A percentile compares a stretch with the other conserved stretches of the same genome.
These are phyloP conservation scores for Scedosporium apiospermum DNA, from an alignment of 2,329 filamentous ascomycete species.

Conservation along the genomic window DNA sequence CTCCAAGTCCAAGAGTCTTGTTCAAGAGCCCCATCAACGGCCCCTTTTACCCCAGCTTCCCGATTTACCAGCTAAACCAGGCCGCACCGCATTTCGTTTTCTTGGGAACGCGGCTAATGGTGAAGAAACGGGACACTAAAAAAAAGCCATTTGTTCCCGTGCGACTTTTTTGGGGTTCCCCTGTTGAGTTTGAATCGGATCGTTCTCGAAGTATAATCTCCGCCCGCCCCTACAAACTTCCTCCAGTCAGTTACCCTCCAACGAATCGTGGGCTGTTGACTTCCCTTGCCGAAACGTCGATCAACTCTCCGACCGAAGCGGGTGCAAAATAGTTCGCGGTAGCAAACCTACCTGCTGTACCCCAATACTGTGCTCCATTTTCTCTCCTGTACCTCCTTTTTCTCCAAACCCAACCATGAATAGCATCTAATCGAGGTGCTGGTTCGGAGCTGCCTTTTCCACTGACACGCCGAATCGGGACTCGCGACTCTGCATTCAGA, in stretches of 20 bases:
- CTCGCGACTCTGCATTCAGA: background rate
- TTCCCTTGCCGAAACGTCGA: slow-evolving; percentile 6
- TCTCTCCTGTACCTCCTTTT: background rate
- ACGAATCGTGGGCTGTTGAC: background rate
- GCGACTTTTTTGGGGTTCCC: background rate
- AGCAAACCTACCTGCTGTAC: background rate
- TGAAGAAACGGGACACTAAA: too few species aligned
- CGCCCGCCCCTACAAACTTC: background rate
- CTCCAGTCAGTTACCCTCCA: background rate
- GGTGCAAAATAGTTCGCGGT: background rate
- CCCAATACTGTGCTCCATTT: background rate
- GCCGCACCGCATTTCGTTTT: too few species aligned
- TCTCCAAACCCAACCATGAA: background rate
- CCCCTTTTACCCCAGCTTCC: too few species aligned
- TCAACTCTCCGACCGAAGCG: slow-evolving; percentile 1
- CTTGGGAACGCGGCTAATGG: too few species aligned
- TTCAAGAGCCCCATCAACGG: too few species aligned
- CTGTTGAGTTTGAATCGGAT: background rate
- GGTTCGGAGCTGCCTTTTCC: background rate
- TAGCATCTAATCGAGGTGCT: background rate
- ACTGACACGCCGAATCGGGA: background rate
- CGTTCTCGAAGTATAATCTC: background rate
- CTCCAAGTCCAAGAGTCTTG: background rate
- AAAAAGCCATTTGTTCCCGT: background rate
- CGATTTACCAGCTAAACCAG: too few species aligned